A percentile compares a stretch with the other conserved stretches of the same genome.
These are phyloP conservation scores for Saksenaea oblongispora DNA, from an alignment of 371 early-diverging fungal genomes.

Conservation along the genomic window DNA sequence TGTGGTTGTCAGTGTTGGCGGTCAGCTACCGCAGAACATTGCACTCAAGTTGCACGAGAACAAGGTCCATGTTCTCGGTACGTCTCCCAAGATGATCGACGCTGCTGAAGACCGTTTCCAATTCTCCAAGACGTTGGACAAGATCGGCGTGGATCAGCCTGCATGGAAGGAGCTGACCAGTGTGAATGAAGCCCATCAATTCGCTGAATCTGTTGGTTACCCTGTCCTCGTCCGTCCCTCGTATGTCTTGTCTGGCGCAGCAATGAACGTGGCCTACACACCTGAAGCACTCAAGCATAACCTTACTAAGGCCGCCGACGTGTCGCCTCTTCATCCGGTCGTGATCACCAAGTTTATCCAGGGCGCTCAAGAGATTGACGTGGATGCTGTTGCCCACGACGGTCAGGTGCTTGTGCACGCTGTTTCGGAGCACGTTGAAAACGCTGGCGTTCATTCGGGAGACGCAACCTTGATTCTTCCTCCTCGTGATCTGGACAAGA, in stretches of 20 bases:
- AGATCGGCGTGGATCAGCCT: conserved; percentile 93
- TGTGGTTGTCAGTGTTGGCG: conserved; percentile 87
- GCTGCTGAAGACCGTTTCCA: conserved; percentile 92
- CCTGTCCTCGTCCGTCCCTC: conserved; percentile 95
- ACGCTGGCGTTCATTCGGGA: conserved; percentile 96
- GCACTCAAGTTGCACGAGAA: conserved; percentile 76
- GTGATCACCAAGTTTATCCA: conserved; percentile 93
- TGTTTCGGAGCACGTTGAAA: conserved; percentile 93
- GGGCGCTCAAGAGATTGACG: conserved; percentile 92
- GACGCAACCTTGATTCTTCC: conserved; percentile 94
- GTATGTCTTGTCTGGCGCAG: conserved; percentile 95
- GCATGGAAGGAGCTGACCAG: conserved; percentile 90
- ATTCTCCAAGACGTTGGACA: conserved; percentile 87
- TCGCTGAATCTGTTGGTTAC: conserved; percentile 85
- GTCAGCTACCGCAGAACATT: conserved; percentile 94
- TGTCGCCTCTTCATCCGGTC: conserved; percentile 91
- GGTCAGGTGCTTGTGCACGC: conserved; percentile 84
- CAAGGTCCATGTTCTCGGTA: conserved; percentile 82
- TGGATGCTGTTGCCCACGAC: conserved; percentile 88
- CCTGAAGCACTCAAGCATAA: conserved; percentile 67
- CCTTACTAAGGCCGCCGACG: conserved; percentile 80
- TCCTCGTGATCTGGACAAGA: conserved; percentile 68
- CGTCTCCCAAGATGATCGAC: conserved; percentile 90
- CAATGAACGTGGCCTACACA: conserved; percentile 92
- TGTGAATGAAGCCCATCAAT: conserved; percentile 74